phyloP scores from a whole-genome alignment of 2,329 filamentous ascomycete genomes.

The Plectosphaerella plurivora region DNA sequence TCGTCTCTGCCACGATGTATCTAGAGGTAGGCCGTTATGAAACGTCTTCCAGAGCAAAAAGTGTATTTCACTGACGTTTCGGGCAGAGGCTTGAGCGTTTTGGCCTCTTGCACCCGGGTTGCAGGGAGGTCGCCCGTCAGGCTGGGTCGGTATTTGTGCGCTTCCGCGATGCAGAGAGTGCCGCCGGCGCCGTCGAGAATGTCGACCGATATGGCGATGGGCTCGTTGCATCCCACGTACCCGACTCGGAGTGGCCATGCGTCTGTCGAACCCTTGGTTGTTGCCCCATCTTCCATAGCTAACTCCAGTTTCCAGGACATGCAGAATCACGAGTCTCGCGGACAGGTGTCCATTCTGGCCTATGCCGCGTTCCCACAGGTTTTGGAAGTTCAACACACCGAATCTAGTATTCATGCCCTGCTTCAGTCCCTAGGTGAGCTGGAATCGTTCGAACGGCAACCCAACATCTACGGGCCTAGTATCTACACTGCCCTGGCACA shows the following conservation, averaged over 20 bases:
- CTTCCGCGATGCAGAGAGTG: constrained; percentile 58
- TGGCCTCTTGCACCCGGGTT: constrained; percentile 30
- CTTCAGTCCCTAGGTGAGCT: constrained; percentile 6
- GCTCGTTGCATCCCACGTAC: constrained; percentile 43
- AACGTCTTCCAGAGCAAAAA: background rate
- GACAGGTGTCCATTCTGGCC: constrained; percentile 6
- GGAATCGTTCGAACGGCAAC: constrained; percentile 1
- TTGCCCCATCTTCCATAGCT: background rate
- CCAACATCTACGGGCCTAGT: background rate
- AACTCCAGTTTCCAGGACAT: background rate
- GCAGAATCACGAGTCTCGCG: background rate
- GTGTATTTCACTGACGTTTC: background rate
- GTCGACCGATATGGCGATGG: constrained; percentile 34
- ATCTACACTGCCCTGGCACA: constrained; percentile 5
- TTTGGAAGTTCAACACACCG: constrained; percentile 3
- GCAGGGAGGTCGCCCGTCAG: constrained; percentile 22
- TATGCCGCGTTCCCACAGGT: background rate
- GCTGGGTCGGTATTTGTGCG: constrained; percentile 45
- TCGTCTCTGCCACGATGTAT: constrained; percentile 35
- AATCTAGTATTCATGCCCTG: constrained; percentile 4
- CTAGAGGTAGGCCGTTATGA: constrained; percentile 33
- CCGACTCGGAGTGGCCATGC: constrained; percentile 37
- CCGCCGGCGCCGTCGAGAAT: constrained; percentile 44
- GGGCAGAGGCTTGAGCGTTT: constrained; percentile 14
- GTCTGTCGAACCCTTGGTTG: constrained; percentile 15